Evolutionary conservation across 495 filamentous ascomycete genomes (phyloP).

Genomic region (Bombardia bombarda): DNA sequence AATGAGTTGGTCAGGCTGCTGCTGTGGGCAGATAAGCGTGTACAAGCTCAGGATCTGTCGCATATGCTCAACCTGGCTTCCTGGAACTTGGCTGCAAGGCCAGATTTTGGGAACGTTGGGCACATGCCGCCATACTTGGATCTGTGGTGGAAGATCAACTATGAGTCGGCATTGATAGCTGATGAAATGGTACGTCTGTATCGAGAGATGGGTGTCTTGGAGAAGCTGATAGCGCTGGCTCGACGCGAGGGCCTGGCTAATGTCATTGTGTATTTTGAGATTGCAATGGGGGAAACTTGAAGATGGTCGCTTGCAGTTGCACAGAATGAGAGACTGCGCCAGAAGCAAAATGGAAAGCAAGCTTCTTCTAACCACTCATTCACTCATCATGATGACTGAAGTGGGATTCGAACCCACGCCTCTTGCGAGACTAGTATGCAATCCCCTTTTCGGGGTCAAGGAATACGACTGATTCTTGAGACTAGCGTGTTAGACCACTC

Average conservation of each 20-base stretch:
- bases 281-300: too few relatives aligned
- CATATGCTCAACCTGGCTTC: conserved; percentile 12
- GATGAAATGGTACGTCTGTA: conserved; percentile 11
- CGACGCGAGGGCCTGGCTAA: too few relatives aligned
- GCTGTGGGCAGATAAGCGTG: conserved; percentile 7
- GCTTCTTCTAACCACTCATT: too few relatives aligned
- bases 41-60: conserved; percentile 1
- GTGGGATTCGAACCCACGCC: neutral
- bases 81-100: conserved; percentile 4
- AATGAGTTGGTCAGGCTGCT: conserved; percentile 7
- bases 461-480: too few relatives aligned
- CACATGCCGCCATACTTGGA: neutral
- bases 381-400: too few relatives aligned
- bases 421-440: neutral
- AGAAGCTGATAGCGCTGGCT: conserved; percentile 4
- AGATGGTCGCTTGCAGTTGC: too few relatives aligned
- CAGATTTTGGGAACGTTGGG: neutral
- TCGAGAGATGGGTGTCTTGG: conserved; percentile 5
- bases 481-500: too few relatives aligned
- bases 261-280: too few relatives aligned
- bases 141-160: neutral
- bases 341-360: too few relatives aligned
- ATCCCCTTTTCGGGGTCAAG: too few relatives aligned
- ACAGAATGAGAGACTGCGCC: too few relatives aligned
- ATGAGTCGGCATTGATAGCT: conserved; percentile 1